phyloP scores from a whole-genome alignment of 2,329 filamentous ascomycete genomes.

The Xylaria sp. region DNA sequence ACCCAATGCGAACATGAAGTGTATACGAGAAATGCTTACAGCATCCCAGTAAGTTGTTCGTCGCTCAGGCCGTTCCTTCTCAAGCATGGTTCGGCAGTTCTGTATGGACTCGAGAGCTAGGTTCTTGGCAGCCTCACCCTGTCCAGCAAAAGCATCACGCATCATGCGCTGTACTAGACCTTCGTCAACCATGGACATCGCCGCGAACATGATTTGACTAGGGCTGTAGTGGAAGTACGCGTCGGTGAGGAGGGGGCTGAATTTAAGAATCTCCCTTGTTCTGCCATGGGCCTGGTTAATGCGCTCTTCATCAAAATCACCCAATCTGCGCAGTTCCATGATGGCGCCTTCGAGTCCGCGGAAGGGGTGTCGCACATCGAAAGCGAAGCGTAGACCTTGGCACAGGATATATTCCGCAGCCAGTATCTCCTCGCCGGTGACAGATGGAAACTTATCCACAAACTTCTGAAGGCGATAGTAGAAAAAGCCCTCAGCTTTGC shows the following conservation, averaged over 20 bases:
- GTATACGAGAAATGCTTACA: slow-evolving; percentile 33
- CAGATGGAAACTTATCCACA: slow-evolving; percentile 62
- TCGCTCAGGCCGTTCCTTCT: slow-evolving; percentile 52
- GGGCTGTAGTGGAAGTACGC: slow-evolving; percentile 97
- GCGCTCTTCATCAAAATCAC: slow-evolving; percentile 52
- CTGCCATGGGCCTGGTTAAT: slow-evolving; percentile 62
- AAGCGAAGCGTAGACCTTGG: slow-evolving; percentile 86
- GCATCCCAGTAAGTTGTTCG: slow-evolving; percentile 50
- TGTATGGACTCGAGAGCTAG: slow-evolving; percentile 47
- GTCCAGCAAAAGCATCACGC: slow-evolving; percentile 36
- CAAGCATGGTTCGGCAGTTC: slow-evolving; percentile 49
- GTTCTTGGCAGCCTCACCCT: slow-evolving; percentile 31
- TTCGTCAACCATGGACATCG: slow-evolving; percentile 69
- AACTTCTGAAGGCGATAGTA: slow-evolving; percentile 64
- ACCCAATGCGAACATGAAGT: neutral
- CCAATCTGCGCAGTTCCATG: slow-evolving; percentile 70
- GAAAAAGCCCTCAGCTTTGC: slow-evolving; percentile 83
- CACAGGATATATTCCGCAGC: slow-evolving; percentile 90
- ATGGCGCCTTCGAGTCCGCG: slow-evolving; percentile 80
- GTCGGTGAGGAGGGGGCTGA: slow-evolving; percentile 79
- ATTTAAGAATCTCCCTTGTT: slow-evolving; percentile 69
- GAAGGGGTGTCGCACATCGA: slow-evolving; percentile 88
- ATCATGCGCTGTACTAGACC: slow-evolving; percentile 51
- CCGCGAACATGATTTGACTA: slow-evolving; percentile 85
- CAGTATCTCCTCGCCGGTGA: slow-evolving; percentile 74